Conservation (phyloP, 805 yeast genomes). For the Crinitomyces ghanaensis region DNA sequence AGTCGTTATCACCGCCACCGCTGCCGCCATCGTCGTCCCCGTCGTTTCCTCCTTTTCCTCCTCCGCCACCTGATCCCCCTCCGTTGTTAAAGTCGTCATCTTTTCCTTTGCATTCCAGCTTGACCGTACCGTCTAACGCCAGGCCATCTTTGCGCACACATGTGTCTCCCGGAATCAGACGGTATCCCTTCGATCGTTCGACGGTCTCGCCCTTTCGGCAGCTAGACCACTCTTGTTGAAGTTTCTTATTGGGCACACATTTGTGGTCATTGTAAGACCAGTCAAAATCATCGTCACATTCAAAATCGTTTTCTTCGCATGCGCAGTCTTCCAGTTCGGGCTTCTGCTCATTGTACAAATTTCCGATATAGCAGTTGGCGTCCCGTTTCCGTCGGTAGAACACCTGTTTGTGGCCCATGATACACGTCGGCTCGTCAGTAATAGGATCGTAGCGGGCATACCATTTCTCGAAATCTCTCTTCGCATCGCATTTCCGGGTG, state of each 20-base stretch:
- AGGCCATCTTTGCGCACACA: conserved; percentile 29
- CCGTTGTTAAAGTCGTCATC: conserved; percentile 16
- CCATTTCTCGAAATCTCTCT: conserved; percentile 55
- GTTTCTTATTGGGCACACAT: conserved; percentile 35
- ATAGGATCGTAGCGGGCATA: conserved; percentile 33
- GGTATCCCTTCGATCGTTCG: conserved; percentile 29
- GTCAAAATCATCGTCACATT: conserved; percentile 37
- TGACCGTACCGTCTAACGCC: conserved; percentile 21
- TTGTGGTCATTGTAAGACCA: conserved; percentile 29
- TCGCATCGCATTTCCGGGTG: conserved; percentile 27
- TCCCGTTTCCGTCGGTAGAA: conserved; percentile 52
- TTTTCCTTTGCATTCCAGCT: conserved; percentile 13
- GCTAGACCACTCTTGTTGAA: conserved; percentile 22
- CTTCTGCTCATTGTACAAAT: conserved; percentile 28
- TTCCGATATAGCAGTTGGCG: conserved; percentile 49
- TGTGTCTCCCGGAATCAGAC: conserved; percentile 33
- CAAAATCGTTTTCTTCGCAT: conserved; percentile 57
- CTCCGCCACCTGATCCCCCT: not conserved
- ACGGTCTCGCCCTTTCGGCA: conserved; percentile 24
- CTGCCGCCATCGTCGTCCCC: conserved; percentile 27
- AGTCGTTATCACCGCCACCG: conserved; percentile 28
- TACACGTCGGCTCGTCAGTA: conserved; percentile 34
- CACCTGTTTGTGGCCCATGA: conserved; percentile 56
- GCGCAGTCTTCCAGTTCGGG: conserved; percentile 44
- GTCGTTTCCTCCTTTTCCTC: conserved; percentile 17